These are phyloP conservation scores for Carex parvula DNA, from an alignment of 176 grass and related monocot genomes.

Conservation along the genomic window DNA sequence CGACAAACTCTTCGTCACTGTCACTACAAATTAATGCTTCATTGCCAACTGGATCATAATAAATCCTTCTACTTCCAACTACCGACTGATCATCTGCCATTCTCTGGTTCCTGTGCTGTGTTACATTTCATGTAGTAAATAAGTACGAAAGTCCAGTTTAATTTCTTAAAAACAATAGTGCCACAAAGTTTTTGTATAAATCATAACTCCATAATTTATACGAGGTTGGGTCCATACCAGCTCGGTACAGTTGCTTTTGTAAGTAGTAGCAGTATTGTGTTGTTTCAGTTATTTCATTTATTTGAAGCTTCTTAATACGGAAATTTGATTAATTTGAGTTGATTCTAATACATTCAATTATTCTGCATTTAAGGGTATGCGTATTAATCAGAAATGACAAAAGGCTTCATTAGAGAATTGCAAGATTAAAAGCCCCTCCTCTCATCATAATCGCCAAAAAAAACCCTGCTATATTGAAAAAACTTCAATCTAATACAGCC, in stretches of 20 bases:
- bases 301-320: neutral
- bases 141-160: conserved; percentile 25
- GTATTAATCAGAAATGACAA: neutral
- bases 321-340: neutral
- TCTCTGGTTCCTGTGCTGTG: conserved; percentile 90
- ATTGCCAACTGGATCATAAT: conserved; percentile 75
- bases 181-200: neutral
- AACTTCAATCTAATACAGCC: neutral
- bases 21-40: conserved; percentile 88
- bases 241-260: neutral
- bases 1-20: conserved; percentile 78
- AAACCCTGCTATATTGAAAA: neutral
- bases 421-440: neutral
- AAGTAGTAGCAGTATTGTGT: neutral
- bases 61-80: conserved; percentile 96
- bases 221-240: neutral
- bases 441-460: neutral
- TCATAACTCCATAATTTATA: neutral
- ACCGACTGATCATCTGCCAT: conserved; percentile 98
- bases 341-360: neutral
- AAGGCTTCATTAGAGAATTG: neutral
- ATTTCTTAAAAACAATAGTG: neutral
- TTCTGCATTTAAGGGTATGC: neutral
- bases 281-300: neutral
- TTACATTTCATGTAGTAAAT: conserved; percentile 39